A percentile compares a stretch with the other conserved stretches of the same genome.
These are phyloP conservation scores for Lasiosphaeria hispida DNA, from an alignment of 495 filamentous ascomycete species.

Conservation along the genomic window DNA sequence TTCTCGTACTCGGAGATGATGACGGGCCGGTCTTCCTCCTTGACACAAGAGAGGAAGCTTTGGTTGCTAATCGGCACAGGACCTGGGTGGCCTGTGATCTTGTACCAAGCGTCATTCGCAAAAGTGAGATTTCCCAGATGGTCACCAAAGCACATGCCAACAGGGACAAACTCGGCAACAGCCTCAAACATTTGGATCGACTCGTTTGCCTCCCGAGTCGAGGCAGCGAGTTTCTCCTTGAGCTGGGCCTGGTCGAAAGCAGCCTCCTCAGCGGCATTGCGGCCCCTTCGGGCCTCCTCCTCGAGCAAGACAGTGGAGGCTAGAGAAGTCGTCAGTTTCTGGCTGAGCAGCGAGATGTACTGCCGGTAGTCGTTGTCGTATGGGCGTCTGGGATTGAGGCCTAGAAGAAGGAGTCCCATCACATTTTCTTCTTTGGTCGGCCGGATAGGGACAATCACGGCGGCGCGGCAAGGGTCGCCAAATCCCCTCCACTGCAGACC, in stretches of 20 bases:
- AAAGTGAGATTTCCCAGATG: conserved; percentile 57
- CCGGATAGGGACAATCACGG: conserved; percentile 60
- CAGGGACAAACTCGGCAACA: conserved; percentile 66
- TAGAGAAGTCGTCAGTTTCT: conserved; percentile 61
- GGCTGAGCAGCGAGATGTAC: conserved; percentile 58
- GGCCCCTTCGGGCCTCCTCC: conserved; percentile 60
- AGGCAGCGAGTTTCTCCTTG: conserved; percentile 56
- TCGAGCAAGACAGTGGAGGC: conserved; percentile 64
- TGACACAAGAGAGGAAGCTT: conserved; percentile 39
- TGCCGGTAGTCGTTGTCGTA: conserved; percentile 68
- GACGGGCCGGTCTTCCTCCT: conserved; percentile 37
- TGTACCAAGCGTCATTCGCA: conserved; percentile 63
- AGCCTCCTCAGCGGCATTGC: conserved; percentile 57
- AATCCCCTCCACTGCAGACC: conserved; percentile 60
- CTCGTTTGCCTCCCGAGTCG: conserved; percentile 61
- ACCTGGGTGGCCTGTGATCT: conserved; percentile 33
- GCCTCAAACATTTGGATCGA: conserved; percentile 63
- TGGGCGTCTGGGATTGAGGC: conserved; percentile 60
- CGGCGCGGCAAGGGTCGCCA: conserved; percentile 54
- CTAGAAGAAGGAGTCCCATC: conserved; percentile 59
- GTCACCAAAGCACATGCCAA: conserved; percentile 67
- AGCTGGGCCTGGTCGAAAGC: conserved; percentile 59
- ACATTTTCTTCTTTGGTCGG: conserved; percentile 54
- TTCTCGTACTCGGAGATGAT: conserved; percentile 35
- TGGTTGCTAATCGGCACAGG: conserved; percentile 27